phyloP scores from a whole-genome alignment of 805 yeast genomes.

The Candida sithepensis region DNA sequence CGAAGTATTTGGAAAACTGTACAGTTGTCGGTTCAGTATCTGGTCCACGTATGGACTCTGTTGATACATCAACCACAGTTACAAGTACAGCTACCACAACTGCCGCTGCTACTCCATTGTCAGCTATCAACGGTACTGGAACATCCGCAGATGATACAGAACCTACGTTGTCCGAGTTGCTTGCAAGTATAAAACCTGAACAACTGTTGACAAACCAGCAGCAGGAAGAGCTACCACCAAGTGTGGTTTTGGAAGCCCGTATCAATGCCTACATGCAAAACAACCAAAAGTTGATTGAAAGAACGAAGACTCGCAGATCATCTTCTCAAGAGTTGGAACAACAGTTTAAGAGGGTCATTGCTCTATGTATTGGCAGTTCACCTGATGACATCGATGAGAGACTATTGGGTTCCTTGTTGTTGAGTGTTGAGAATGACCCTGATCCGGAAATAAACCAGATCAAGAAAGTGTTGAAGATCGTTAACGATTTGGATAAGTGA shows the following conservation, averaged over 20 bases:
- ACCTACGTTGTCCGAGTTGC: slow-evolving; percentile 3
- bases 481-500: slow-evolving; percentile 26
- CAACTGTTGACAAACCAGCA: slow-evolving; percentile 10
- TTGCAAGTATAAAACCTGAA: slow-evolving; percentile 10
- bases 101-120: background rate
- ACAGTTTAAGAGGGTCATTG: slow-evolving; percentile 84
- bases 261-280: slow-evolving; percentile 76
- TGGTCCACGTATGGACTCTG: slow-evolving; percentile 6
- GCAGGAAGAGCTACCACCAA: slow-evolving; percentile 40
- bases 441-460: slow-evolving; percentile 39
- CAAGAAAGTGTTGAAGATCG: slow-evolving; percentile 32
- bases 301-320: slow-evolving; percentile 50
- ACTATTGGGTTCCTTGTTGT: slow-evolving; percentile 77
- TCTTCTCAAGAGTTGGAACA: slow-evolving; percentile 57
- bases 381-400: slow-evolving; percentile 58
- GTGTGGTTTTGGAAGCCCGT: slow-evolving; percentile 63
- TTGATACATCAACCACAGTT: background rate
- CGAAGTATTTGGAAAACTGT: background rate
- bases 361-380: slow-evolving; percentile 85
- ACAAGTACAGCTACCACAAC: background rate
- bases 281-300: slow-evolving; percentile 49
- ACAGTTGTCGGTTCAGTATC: background rate
- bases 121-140: background rate
- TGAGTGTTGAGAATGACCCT: slow-evolving; percentile 87
- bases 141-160: background rate